Conservation (phyloP, 371 early-diverging fungal genomes). For the Lichtheimia hyalospora region DNA sequence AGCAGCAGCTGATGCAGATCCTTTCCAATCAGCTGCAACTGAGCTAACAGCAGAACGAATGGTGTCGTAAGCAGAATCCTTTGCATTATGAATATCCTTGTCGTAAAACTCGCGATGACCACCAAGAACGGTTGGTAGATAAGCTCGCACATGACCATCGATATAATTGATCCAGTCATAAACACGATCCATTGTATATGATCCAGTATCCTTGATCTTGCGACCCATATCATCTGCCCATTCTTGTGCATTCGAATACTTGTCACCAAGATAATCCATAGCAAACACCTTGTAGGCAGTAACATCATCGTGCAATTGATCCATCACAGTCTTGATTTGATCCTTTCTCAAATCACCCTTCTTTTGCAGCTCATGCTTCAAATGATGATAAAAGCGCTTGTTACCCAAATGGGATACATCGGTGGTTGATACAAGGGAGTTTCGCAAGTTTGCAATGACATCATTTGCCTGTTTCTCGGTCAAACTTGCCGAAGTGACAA, state of each 20-base stretch:
- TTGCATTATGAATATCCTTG: conserved; percentile 3
- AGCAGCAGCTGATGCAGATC: not conserved
- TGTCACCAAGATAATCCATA: conserved; percentile 39
- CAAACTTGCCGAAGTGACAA: conserved; percentile 27
- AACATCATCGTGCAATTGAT: conserved; percentile 28
- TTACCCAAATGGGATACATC: conserved; percentile 31
- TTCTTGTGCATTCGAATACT: conserved; percentile 22
- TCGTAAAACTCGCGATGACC: not conserved
- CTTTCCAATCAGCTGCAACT: conserved; percentile 10
- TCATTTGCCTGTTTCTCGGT: conserved; percentile 30
- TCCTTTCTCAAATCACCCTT: conserved; percentile 30
- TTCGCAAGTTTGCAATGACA: conserved; percentile 24
- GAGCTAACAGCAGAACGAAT: conserved; percentile 15
- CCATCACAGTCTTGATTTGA: conserved; percentile 26
- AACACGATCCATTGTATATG: conserved; percentile 4
- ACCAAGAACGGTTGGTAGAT: not conserved
- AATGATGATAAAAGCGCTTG: conserved; percentile 34
- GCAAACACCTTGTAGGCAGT: conserved; percentile 51
- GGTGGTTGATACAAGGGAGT: conserved; percentile 19
- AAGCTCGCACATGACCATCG: not conserved
- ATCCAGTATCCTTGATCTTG: conserved; percentile 9
- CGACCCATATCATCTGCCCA: conserved; percentile 13
- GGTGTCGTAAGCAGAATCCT: conserved; percentile 26
- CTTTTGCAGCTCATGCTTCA: conserved; percentile 27
- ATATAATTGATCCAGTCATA: conserved; percentile 5